Base-by-base conservation (phyloP, 257 asterid species). In the Anisodus tanguticus region DNA sequence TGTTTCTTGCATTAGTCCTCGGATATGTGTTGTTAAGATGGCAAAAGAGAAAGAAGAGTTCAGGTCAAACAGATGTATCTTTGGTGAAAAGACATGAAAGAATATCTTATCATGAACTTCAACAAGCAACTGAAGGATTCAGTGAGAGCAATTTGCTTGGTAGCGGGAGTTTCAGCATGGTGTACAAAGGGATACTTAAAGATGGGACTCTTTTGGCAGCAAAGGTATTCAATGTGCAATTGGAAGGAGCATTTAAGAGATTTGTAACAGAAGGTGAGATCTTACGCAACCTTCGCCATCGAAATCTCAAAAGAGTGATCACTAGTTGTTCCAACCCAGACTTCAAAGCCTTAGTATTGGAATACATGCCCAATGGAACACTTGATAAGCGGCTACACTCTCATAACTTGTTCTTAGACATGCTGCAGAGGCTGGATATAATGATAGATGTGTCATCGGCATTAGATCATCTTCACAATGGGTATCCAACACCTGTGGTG, bases 141-240 rank as follows among this genome's bases (percentile, higher is more conserved):
- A 80, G 85, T 16, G 58, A n/a, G 17, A 64, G 41, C 31, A 86
- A 60, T 16, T 51, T 86, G 69, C 43, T 83, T 17, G 88, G 88
- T 41, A 86, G 4, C 10, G 86, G 88, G 4, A 67, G 43, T 63
- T 86, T 67, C 22, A 84, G 86, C 74, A 69, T 82, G 6, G 83
- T 86, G 13, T 86, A 86, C 58, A 83, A 68, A 79, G 82, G 71
- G 41, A 11, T 39, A 10, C 68, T 83, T 17, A 8, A 35, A 16
- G 79, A 79, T 22, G 72, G 82, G 15, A 59, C 66, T 70, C 72
- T 49, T 35, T 43, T 86, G 41, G 88, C 83, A 5, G 86, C 81
- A 11, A 86, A 86, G 84, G 83, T 86, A 59, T 83, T 86, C 88
- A 80, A 83, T 47, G 8, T 85, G 41, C 54, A 74, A 53, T 5